Evolutionary conservation across 2,329 filamentous ascomycete species (phyloP).

Genomic region (Sclerotinia borealis): DNA sequence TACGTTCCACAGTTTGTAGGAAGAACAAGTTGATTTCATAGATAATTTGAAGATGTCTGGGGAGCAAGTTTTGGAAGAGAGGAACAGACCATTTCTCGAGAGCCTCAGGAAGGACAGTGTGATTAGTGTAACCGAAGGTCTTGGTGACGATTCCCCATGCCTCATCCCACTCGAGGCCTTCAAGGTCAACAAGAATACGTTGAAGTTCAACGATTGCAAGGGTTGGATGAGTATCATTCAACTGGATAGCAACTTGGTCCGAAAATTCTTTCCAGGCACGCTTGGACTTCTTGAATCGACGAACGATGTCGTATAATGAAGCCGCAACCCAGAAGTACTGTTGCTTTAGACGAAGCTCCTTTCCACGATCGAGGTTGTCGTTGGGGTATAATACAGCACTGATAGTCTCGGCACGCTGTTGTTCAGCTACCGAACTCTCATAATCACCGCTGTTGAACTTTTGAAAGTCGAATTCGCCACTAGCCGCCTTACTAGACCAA

Average conservation of each 20-base stretch:
- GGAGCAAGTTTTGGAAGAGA: slow-evolving; percentile 84
- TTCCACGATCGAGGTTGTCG: slow-evolving; percentile 92
- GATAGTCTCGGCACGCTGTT: slow-evolving; percentile 98
- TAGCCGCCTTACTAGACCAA: slow-evolving; percentile 96
- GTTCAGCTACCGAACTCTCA: slow-evolving; percentile 91
- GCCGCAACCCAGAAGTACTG: slow-evolving; percentile 99
- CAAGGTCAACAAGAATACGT: slow-evolving; percentile 82
- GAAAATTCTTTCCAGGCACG: slow-evolving; percentile 87
- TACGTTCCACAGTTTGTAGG: slow-evolving; percentile 82
- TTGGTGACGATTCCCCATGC: slow-evolving; percentile 77
- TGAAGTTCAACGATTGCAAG: slow-evolving; percentile 94
- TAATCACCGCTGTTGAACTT: slow-evolving; percentile 99
- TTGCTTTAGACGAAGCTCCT: slow-evolving; percentile 95
- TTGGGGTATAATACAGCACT: slow-evolving; percentile 96
- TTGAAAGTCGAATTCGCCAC: slow-evolving; percentile 97
- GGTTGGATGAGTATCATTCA: slow-evolving; percentile 97
- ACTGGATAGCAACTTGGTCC: slow-evolving; percentile 91
- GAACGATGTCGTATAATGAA: slow-evolving; percentile 91
- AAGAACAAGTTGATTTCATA: slow-evolving; percentile 97
- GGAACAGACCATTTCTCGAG: slow-evolving; percentile 98
- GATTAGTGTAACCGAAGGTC: slow-evolving; percentile 95
- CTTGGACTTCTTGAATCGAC: slow-evolving; percentile 96
- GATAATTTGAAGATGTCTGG: slow-evolving; percentile 92
- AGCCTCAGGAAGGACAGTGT: slow-evolving; percentile 94
- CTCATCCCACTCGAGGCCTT: slow-evolving; percentile 88